phyloP scores from a whole-genome alignment of 129 eudicot genomes.

The Lonicera japonica region DNA sequence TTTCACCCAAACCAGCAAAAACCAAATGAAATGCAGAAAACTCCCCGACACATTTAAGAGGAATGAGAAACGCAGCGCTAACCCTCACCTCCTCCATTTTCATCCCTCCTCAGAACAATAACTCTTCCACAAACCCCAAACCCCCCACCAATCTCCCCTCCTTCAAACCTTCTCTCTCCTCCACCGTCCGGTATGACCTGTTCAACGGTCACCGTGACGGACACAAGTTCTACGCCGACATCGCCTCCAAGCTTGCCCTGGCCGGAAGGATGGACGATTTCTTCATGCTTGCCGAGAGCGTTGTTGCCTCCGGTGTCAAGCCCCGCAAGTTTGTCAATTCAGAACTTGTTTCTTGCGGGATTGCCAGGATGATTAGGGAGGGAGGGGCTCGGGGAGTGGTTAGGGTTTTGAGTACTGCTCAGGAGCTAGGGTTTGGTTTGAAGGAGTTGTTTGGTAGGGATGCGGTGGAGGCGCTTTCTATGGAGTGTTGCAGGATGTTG shows the following conservation, averaged over 20 bases:
- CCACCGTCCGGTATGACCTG: constrained; percentile 30
- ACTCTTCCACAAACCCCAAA: constrained; percentile 17
- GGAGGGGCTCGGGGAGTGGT: constrained; percentile 34
- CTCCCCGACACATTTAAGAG: constrained; percentile 23
- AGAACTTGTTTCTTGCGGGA: constrained; percentile 41
- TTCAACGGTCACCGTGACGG: constrained; percentile 12
- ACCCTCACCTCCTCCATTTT: constrained; percentile 32
- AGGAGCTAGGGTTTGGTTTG: constrained; percentile 41
- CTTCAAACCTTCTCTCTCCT: constrained; percentile 31
- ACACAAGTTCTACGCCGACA: constrained; percentile 46
- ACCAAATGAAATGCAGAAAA: background rate
- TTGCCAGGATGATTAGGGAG: constrained; percentile 34
- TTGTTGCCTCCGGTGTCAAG: constrained; percentile 33
- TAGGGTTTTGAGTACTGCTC: constrained; percentile 34
- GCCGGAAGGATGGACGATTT: constrained; percentile 65
- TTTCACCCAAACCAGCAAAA: background rate
- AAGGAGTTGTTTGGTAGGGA: constrained; percentile 32
- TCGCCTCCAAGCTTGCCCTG: constrained; percentile 71
- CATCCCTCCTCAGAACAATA: constrained; percentile 19
- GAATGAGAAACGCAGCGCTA: constrained; percentile 46
- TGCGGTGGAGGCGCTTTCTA: constrained; percentile 31
- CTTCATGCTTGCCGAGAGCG: constrained; percentile 55
- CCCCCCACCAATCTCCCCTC: constrained; percentile 23
- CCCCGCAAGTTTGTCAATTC: constrained; percentile 37
- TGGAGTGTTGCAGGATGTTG: constrained; percentile 26